Evolutionary conservation across 345 rosid species (phyloP).

Genomic region (Rhodomyrtus tomentosa): DNA sequence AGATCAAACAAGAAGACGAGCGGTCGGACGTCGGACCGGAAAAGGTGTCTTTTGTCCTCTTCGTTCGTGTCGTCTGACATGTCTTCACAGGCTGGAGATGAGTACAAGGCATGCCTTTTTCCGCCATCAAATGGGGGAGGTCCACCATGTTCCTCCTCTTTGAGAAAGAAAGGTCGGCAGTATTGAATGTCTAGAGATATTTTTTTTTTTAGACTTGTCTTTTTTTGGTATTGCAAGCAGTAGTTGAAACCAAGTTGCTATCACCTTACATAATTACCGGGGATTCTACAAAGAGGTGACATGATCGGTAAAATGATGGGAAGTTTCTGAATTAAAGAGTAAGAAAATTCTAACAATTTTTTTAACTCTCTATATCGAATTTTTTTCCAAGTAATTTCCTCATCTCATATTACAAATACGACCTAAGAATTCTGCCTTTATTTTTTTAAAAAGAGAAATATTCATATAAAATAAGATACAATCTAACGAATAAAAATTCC

Average conservation of each 20-base stretch:
- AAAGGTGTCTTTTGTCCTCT: background rate
- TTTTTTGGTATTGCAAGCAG: no score
- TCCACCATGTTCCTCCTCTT: background rate
- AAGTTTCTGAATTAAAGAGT: background rate
- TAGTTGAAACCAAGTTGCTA: background rate
- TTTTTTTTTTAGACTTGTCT: background rate
- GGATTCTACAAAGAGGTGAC: background rate
- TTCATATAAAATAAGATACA: background rate
- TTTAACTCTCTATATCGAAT: background rate
- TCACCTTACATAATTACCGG: background rate
- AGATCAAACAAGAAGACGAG: background rate
- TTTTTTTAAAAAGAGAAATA: background rate
- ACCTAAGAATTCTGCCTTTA: background rate
- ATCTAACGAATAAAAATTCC: background rate
- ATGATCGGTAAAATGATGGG: accelerated
- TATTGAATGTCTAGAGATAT: background rate
- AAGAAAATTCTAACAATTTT: background rate
- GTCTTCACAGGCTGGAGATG: background rate
- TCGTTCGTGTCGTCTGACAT: background rate
- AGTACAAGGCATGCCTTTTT: background rate
- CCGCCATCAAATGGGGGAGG: background rate
- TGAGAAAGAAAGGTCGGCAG: background rate
- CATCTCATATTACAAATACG: background rate
- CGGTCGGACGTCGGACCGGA: background rate
- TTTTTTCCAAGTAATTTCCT: background rate